phyloP scores from a whole-genome alignment of 2,329 filamentous ascomycete genomes.

The Lithohypha guttulata region DNA sequence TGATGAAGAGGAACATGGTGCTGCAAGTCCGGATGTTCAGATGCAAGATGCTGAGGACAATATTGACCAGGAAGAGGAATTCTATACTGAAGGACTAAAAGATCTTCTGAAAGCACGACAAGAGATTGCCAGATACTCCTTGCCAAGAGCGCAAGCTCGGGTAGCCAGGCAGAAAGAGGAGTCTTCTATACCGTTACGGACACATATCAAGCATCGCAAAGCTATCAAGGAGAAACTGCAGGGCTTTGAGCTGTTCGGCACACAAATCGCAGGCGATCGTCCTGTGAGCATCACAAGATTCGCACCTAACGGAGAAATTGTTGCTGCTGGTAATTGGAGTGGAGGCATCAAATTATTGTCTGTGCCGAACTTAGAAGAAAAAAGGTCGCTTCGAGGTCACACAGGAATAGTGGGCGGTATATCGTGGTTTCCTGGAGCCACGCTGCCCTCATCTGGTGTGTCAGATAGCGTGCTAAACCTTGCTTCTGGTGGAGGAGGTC shows the following conservation, averaged over 20 bases:
- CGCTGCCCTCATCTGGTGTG: constrained; percentile 57
- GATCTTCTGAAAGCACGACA: constrained; percentile 65
- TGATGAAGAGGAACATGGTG: constrained; percentile 56
- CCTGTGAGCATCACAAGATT: constrained; percentile 88
- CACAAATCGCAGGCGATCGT: constrained; percentile 82
- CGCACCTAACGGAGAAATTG: constrained; percentile 68
- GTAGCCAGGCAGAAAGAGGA: constrained; percentile 70
- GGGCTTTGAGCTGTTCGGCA: constrained; percentile 82
- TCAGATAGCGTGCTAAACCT: constrained; percentile 69
- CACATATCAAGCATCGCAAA: constrained; percentile 87
- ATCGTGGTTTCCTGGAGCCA: constrained; percentile 79
- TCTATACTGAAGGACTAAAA: constrained; percentile 74
- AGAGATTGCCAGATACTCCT: constrained; percentile 69
- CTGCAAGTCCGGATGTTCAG: constrained; percentile 41
- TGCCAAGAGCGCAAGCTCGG: constrained; percentile 69
- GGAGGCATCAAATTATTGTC: constrained; percentile 78
- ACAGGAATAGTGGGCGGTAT: constrained; percentile 82
- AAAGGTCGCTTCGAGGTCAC: constrained; percentile 67
- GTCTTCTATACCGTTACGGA: constrained; percentile 70
- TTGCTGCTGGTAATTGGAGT: constrained; percentile 88
- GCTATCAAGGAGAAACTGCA: constrained; percentile 71
- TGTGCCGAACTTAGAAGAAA: constrained; percentile 71
- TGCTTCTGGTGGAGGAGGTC: constrained; percentile 53
- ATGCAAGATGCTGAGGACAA: constrained; percentile 49
- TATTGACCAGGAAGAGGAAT: constrained; percentile 77